Evolutionary conservation across 225 moss, liverwort and hornwort genomes (phyloP), one percentile per base, ranked within the genome.

Genomic region (Pleurozium schreberi): DNA sequence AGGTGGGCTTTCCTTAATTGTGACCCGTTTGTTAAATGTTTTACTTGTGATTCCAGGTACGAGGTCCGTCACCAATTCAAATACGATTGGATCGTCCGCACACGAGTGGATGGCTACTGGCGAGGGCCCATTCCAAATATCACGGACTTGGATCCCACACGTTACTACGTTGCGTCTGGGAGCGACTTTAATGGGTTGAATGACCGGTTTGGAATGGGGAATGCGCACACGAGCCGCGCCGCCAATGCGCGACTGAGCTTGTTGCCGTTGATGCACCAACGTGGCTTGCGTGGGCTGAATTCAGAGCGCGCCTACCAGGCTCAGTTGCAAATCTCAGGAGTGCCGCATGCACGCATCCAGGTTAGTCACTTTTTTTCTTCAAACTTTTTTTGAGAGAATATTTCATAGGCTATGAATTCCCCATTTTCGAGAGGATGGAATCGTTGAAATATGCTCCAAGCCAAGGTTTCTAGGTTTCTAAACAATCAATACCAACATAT

Each of bases 61-160:
- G 96, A 99, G 76, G 87, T 89, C 8, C 90, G 80, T 53, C 92
- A 96, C 89, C 86, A 91, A 10, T 88, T 99, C 81, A 93, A 87
- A 66, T 99, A 97, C 34, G 95, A 94, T 43, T 97, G 97, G 98
- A 91, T 99, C 20, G 83, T 99, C 68, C 95, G 98, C 87, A 92
- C 96, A 34, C 91, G 98, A 78, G 89, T 97, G 61, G 98, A 99
- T 82, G 93, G 96, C 11, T 99, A 93, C 84, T 99, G 98, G 98
- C 88, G 82, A 18, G 76, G 49, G 22, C 94, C 95, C 0, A 36
- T 96, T 42, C 90, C 92, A 13, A 91, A 91, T 27, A 64, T 97
- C 40, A 57, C 82, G 2, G 28, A 50, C 13, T 90, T 97, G 59
- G 86, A 96, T 49, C 71, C 92, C 1, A 76, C 76, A 1, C 89